Percentiles rank a stretch among this genome's conserved stretches.
phyloP scores from a whole-genome alignment of 768 basidiomycete species.

The Bullera alba region DNA sequence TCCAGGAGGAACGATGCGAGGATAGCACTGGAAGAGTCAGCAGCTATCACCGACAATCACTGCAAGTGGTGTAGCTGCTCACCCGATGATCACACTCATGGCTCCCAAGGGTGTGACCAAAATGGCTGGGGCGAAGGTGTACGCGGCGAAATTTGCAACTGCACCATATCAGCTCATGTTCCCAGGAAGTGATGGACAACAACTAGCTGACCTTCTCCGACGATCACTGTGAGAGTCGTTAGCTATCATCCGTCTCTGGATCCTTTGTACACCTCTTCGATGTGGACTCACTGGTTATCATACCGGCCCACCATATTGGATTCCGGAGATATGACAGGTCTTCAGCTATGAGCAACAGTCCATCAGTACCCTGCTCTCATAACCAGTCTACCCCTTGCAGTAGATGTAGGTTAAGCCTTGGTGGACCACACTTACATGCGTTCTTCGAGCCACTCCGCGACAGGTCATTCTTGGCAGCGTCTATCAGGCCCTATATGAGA shows the following conservation, averaged over 20 bases:
- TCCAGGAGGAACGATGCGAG: constrained; percentile 87
- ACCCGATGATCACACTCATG: constrained; percentile 93
- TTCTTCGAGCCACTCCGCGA: constrained; percentile 18
- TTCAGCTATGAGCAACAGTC: constrained; percentile 54
- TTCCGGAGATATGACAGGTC: constrained; percentile 79
- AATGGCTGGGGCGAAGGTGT: constrained; percentile 95
- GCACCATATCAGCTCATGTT: not conserved
- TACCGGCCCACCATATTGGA: constrained; percentile 96
- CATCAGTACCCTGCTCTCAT: not conserved
- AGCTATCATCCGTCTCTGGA: constrained; percentile 1
- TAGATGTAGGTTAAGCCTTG: too few relatives aligned
- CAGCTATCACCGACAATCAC: not conserved
- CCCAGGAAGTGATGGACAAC: not conserved
- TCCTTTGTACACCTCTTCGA: not conserved
- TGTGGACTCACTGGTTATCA: constrained; percentile 70
- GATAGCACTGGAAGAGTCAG: constrained; percentile 61
- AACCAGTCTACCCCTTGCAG: too few relatives aligned
- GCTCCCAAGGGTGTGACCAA: constrained; percentile 98
- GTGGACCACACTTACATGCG: constrained; percentile 41
- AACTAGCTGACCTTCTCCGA: constrained; percentile 72
- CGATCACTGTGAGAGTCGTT: constrained; percentile 59
- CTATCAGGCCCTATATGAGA: constrained; percentile 78
- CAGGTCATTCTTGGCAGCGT: constrained; percentile 57
- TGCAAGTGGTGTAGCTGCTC: constrained; percentile 37
- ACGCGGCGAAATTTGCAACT: constrained; percentile 76